Base-by-base conservation (phyloP, 768 basidiomycete genomes). In the Hortiboletus campestris region DNA sequence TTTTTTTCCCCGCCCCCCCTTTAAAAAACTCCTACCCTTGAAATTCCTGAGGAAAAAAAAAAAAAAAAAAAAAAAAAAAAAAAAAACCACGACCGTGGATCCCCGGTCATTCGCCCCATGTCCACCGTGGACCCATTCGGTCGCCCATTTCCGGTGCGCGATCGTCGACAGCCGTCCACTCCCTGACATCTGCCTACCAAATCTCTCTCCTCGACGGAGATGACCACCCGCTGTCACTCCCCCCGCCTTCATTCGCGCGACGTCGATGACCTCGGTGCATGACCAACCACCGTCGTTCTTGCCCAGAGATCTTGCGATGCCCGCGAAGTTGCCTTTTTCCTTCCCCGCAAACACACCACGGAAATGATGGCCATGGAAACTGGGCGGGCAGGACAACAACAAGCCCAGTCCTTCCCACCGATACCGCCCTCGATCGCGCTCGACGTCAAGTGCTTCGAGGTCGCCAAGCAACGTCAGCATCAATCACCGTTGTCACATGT, bases 341-440 rank as follows among this genome's bases (percentile, higher is more conserved):
- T 22, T 7, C 36, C 25, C 25, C 47, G 34, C 36, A 43, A 49
- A 19, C 32, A 14, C 16, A 16, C 41, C 55, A 16, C 60, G 61
- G 61, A 63, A 53, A 62, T 62, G 61, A 63, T 19, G 53, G 13
- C 29, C 34, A 48, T 48, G 28, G 53, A 42, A 35, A 35, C 53
- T 39, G 22, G 6, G 10, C 36, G 25, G 31, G 14, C n/a, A 16
- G 19, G 10, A 20, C 14, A 20, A 10, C 39, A 41, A 13, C 54
- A 41, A 17, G 8, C n/a, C 13, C n/a, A 6, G 22, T 17, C 3
- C 55, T 43, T 35, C 41, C 6, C 39, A 13, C 48, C 60, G 61
- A 63, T 63, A 5, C 57, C 31, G 58, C 62, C 65, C 55, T 19
- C 49, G 59, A 67, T 67, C 63, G 58, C 16, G 22, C 38, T 13